Evolutionary conservation across 345 rosid genomes (phyloP).

Genomic region (Carallia pectinifolia): DNA sequence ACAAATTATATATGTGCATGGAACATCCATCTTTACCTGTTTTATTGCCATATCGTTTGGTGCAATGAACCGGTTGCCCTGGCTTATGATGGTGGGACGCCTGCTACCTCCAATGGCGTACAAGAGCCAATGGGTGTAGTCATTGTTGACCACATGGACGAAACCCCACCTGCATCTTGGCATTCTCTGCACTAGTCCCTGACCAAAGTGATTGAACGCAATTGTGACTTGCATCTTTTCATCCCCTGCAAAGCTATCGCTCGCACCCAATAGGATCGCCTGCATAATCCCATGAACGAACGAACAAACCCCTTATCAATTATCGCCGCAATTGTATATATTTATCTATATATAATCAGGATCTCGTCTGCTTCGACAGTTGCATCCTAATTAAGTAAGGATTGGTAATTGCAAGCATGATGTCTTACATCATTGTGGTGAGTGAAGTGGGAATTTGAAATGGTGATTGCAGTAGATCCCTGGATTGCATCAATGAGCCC

Average conservation of each 20-base stretch:
- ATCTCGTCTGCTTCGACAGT: too few relatives aligned
- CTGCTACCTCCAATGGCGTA: slow-evolving; percentile 55
- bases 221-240: slow-evolving; percentile 41
- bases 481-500: slow-evolving; percentile 41
- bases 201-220: slow-evolving; percentile 47
- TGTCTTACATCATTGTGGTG: slow-evolving; percentile 27
- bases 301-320: too few relatives aligned
- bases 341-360: background rate
- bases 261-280: slow-evolving; percentile 47
- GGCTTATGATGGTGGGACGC: slow-evolving; percentile 48
- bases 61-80: slow-evolving; percentile 54
- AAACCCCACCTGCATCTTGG: slow-evolving; percentile 41
- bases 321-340: background rate
- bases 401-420: background rate
- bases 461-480: slow-evolving; percentile 46
- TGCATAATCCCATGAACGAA: slow-evolving; percentile 11
- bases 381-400: too few relatives aligned
- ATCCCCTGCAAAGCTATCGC: slow-evolving; percentile 27
- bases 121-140: slow-evolving; percentile 48
- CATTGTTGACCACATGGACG: slow-evolving; percentile 44
- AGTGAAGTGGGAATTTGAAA: slow-evolving; percentile 45
- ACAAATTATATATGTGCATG: too few relatives aligned
- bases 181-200: slow-evolving; percentile 47
- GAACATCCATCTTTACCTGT: slow-evolving; percentile 27
- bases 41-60: slow-evolving; percentile 32